phyloP scores from a whole-genome alignment of 768 basidiomycete species.

The Tephrocybe sp. region DNA sequence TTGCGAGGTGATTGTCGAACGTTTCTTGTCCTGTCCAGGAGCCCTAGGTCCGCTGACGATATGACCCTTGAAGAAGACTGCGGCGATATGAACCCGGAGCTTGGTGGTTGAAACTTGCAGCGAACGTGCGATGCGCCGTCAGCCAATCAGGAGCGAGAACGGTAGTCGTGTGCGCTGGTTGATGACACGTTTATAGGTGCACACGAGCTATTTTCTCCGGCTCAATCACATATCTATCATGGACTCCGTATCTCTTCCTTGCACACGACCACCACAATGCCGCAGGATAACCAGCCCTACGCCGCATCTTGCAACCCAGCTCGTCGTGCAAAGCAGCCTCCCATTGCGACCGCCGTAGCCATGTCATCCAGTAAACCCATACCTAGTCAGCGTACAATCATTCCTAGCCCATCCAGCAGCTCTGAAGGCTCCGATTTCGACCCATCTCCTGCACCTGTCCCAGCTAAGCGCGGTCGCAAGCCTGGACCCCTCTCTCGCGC shows the following conservation, averaged over 20 bases:
- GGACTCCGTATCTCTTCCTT: not conserved
- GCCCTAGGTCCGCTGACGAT: no score
- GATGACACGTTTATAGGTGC: conserved; percentile 30
- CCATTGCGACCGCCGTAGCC: no score
- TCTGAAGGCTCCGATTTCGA: not conserved
- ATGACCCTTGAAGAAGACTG: not conserved
- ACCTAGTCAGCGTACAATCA: conserved; percentile 6
- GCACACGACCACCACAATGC: conserved; percentile 1
- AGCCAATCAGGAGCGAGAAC: conserved; percentile 26
- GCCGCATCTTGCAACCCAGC: conserved; percentile 36
- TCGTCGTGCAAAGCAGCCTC: conserved; percentile 35
- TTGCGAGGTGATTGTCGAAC: not conserved
- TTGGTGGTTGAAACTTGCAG: not conserved
- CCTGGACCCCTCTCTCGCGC: conserved; percentile 70
- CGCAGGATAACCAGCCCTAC: conserved; percentile 16
- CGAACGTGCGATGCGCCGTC: conserved; percentile 28
- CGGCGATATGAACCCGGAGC: not conserved
- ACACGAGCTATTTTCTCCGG: conserved; percentile 22
- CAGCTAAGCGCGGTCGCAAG: conserved; percentile 67
- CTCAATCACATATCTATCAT: not conserved
- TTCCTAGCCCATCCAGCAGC: conserved; percentile 13
- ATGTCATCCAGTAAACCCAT: no score
- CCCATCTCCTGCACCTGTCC: conserved; percentile 14
- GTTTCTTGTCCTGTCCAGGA: not conserved
- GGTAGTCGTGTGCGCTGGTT: conserved; percentile 29